Conservation (phyloP, 768 basidiomycete genomes). For the Lenzites betulinus region DNA sequence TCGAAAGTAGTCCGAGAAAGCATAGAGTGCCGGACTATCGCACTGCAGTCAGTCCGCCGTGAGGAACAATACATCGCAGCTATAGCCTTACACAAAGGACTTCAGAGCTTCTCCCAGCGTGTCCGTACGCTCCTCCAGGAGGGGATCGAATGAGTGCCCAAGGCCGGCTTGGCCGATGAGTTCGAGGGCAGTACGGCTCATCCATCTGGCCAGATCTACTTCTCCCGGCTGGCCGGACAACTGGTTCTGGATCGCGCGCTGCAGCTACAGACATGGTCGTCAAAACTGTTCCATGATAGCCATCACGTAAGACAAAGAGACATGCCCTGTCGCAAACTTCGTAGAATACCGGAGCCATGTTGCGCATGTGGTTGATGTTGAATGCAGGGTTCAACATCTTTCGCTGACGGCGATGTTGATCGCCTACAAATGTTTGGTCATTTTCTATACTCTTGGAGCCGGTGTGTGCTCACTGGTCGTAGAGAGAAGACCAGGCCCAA, state of each 20-base stretch:
- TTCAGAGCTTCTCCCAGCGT: background rate
- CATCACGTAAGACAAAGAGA: no score
- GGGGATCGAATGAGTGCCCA: constrained; percentile 24
- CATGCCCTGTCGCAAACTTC: constrained; percentile 8
- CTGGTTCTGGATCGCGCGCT: background rate
- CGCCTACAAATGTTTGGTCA: background rate
- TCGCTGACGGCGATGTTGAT: constrained; percentile 20
- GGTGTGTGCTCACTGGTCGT: background rate
- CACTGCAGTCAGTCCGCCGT: background rate
- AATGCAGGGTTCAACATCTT: constrained; percentile 25
- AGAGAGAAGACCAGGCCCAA: constrained; percentile 3
- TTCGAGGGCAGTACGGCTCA: constrained; percentile 46
- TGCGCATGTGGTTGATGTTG: constrained; percentile 19
- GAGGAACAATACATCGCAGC: background rate
- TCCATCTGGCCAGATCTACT: constrained; percentile 32
- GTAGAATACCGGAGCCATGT: constrained; percentile 24
- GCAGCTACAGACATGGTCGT: background rate
- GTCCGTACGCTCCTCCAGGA: constrained; percentile 1
- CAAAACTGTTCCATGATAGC: no score
- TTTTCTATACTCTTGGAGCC: background rate
- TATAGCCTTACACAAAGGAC: background rate
- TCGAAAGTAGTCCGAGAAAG: background rate
- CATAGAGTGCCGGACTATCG: constrained; percentile 1
- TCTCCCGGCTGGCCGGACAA: constrained; percentile 1
- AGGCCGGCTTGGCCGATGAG: constrained; percentile 28